A percentile compares a stretch with the other conserved stretches of the same genome.
Evolutionary conservation across 176 grass and related monocot species (phyloP).

Genomic region (Eremochloa ophiuroides): DNA sequence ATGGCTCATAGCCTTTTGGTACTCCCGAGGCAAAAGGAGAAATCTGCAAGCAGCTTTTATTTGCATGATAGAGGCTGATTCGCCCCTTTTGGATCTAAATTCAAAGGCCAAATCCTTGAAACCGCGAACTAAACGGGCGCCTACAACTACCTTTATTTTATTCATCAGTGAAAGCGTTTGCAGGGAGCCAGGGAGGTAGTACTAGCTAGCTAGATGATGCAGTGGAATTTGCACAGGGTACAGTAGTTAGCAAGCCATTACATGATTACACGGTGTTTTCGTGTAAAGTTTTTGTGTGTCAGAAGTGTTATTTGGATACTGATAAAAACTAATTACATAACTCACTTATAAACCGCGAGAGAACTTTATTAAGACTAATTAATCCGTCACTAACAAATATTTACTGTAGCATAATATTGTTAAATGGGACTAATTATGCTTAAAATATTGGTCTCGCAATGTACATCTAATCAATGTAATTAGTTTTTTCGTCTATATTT

Average conservation of each 20-base stretch:
- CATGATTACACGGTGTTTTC: too few relatives aligned
- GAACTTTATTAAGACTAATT: too few relatives aligned
- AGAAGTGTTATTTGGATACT: too few relatives aligned
- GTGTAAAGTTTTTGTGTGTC: too few relatives aligned
- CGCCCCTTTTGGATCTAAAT: neutral
- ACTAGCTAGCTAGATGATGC: neutral
- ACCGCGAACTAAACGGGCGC: conserved; percentile 7
- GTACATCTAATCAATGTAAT: too few relatives aligned
- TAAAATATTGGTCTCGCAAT: too few relatives aligned
- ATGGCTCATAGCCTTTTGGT: conserved; percentile 30
- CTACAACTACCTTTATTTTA: conserved; percentile 26
- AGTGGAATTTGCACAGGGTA: neutral
- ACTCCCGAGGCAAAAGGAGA: conserved; percentile 29
- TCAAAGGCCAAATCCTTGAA: conserved; percentile 44
- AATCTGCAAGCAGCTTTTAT: conserved; percentile 13
- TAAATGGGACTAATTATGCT: too few relatives aligned
- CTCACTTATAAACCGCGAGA: too few relatives aligned
- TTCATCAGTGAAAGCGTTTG: neutral
- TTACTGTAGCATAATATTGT: too few relatives aligned
- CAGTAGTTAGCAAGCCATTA: neutral
- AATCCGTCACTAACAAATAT: too few relatives aligned
- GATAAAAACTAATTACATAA: too few relatives aligned
- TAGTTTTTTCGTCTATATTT: too few relatives aligned
- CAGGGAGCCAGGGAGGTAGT: neutral
- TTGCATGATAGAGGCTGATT: conserved; percentile 14